A percentile compares a stretch with the other conserved stretches of the same genome.
These are phyloP conservation scores for Apiospora koreana DNA, from an alignment of 2,329 filamentous ascomycete genomes.

Conservation along the genomic window DNA sequence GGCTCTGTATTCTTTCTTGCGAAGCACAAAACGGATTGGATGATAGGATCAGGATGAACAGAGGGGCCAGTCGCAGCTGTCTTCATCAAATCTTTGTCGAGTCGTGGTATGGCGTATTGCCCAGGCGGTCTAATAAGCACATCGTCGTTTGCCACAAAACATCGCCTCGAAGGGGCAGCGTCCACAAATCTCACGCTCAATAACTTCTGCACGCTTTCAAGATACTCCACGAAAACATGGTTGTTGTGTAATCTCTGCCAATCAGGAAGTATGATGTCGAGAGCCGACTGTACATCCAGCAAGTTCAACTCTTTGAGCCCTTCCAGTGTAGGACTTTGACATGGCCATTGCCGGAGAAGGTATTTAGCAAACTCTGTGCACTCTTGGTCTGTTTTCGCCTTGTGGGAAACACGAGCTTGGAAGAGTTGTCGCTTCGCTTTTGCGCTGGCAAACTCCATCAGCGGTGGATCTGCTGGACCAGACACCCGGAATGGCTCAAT, in stretches of 20 bases:
- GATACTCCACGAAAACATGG: conserved; percentile 42
- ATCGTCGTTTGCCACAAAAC: neutral
- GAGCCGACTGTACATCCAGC: conserved; percentile 39
- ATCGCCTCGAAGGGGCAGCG: neutral
- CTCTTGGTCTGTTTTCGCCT: conserved; percentile 32
- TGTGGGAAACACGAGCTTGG: conserved; percentile 30
- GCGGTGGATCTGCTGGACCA: conserved; percentile 24
- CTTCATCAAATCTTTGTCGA: neutral
- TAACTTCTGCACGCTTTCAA: conserved; percentile 43
- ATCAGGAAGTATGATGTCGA: conserved; percentile 41
- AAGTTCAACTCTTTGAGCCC: conserved; percentile 29
- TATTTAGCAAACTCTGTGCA: conserved; percentile 40
- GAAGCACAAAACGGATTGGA: neutral
- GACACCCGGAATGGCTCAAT: conserved; percentile 33
- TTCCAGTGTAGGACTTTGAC: conserved; percentile 31
- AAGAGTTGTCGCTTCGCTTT: conserved; percentile 35
- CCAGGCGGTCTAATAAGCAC: neutral
- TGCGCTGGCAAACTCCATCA: conserved; percentile 26
- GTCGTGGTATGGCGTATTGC: neutral
- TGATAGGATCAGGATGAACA: neutral
- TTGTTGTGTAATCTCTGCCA: conserved; percentile 54
- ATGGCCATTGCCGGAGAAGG: conserved; percentile 49
- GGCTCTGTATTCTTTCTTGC: neutral
- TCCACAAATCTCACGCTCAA: neutral
- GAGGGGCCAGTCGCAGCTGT: neutral